phyloP scores from a whole-genome alignment of 2,329 filamentous ascomycete genomes.

The Beauveria sp. region DNA sequence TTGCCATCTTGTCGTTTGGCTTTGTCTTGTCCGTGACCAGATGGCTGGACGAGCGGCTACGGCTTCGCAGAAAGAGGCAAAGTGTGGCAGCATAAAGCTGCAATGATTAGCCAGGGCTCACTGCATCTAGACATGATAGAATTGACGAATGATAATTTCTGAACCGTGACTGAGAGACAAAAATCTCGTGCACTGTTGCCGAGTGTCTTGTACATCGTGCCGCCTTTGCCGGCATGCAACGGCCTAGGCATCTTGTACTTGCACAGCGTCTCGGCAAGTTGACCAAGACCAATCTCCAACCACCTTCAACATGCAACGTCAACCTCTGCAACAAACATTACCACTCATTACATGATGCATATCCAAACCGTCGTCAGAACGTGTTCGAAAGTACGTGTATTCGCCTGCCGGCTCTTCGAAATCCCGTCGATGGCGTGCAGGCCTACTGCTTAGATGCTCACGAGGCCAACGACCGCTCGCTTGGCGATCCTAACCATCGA shows the following conservation, averaged over 20 bases:
- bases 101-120: background rate
- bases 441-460: background rate
- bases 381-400: background rate
- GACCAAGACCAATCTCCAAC: background rate
- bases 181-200: no score
- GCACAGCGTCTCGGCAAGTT: background rate
- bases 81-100: background rate
- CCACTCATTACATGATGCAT: background rate
- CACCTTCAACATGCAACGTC: background rate
- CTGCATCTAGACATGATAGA: no score
- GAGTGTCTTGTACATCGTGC: no score
- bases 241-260: background rate
- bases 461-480: no score
- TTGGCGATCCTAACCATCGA: background rate
- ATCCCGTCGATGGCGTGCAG: background rate
- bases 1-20: conserved; percentile 36
- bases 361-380: background rate
- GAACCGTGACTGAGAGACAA: no score
- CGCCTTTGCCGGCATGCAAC: no score
- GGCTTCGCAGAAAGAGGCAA: background rate
- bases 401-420: background rate
- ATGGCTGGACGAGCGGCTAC: conserved; percentile 33
- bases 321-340: background rate
- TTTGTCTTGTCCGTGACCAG: conserved; percentile 32
- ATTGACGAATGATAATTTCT: no score